These are phyloP conservation scores for Apium graveolens DNA, from an alignment of 129 eudicot genomes.

Conservation along the genomic window DNA sequence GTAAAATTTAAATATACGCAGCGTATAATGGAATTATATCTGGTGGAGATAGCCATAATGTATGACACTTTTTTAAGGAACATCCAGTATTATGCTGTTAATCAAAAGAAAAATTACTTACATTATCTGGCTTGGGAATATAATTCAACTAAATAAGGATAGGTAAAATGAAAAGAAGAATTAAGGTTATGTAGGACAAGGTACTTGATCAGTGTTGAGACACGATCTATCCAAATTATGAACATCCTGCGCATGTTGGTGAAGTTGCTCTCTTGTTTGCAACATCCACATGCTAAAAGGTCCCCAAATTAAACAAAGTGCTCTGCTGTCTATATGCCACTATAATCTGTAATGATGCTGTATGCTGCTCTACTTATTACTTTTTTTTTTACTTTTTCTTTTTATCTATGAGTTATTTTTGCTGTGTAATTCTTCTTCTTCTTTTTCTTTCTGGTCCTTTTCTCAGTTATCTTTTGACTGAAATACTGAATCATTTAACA, in stretches of 20 bases:
- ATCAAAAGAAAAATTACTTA: too few relatives aligned
- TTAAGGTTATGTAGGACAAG: background rate
- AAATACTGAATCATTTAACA: background rate
- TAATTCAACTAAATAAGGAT: background rate
- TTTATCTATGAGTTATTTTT: background rate
- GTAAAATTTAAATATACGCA: background rate
- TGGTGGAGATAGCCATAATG: background rate
- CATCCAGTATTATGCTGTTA: background rate
- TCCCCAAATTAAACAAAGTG: background rate
- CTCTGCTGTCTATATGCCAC: background rate
- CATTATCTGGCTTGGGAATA: too few relatives aligned
- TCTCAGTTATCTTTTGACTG: constrained; percentile 6
- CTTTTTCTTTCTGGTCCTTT: background rate
- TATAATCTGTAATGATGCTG: background rate
- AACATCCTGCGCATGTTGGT: background rate
- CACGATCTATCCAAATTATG: background rate
- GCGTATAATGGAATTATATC: background rate
- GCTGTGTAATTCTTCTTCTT: background rate
- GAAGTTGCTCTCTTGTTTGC: constrained; percentile 1
- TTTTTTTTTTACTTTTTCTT: background rate
- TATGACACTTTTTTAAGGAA: background rate
- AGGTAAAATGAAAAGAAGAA: background rate
- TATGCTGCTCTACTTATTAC: background rate
- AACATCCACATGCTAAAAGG: constrained; percentile 8
- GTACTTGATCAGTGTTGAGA: background rate